Percentiles rank a stretch among this genome's conserved stretches.
Evolutionary conservation across 768 basidiomycete genomes (phyloP).

Genomic region (Suillus sp.): DNA sequence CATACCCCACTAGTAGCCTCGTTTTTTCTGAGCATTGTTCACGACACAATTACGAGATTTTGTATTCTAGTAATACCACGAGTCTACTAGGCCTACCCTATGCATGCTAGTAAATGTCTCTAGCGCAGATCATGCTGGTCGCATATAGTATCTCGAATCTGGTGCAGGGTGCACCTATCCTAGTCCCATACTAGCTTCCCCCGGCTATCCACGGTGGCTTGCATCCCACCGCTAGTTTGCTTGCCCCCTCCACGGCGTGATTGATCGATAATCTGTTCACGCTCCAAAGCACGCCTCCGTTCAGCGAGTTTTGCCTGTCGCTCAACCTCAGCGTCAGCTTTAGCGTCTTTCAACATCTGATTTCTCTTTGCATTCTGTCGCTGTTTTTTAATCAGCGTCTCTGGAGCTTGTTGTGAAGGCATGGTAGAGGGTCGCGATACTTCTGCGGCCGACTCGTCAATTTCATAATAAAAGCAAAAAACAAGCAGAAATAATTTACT

Average conservation of each 20-base stretch:
- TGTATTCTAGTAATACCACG: constrained; percentile 18
- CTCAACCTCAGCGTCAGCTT: constrained; percentile 54
- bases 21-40: constrained; percentile 7
- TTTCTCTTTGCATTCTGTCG: constrained; percentile 64
- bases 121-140: background rate
- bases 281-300: constrained; percentile 65
- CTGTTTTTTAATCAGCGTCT: constrained; percentile 64
- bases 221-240: constrained; percentile 57
- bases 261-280: constrained; percentile 49
- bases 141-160: background rate
- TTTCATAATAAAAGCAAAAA: background rate
- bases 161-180: background rate
- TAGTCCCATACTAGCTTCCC: constrained; percentile 66
- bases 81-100: constrained; percentile 8
- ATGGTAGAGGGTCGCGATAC: constrained; percentile 17
- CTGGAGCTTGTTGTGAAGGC: constrained; percentile 37
- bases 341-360: constrained; percentile 59
- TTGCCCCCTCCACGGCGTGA: constrained; percentile 30
- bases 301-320: constrained; percentile 52
- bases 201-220: constrained; percentile 54
- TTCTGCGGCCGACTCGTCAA: constrained; percentile 21
- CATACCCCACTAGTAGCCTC: constrained; percentile 13
- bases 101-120: constrained; percentile 6
- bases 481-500: constrained; percentile 35
- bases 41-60: constrained; percentile 11